Percentiles rank a stretch among this genome's conserved stretches.
Evolutionary conservation across 306 rosid species (phyloP).

Genomic region (Glycine latifolia): DNA sequence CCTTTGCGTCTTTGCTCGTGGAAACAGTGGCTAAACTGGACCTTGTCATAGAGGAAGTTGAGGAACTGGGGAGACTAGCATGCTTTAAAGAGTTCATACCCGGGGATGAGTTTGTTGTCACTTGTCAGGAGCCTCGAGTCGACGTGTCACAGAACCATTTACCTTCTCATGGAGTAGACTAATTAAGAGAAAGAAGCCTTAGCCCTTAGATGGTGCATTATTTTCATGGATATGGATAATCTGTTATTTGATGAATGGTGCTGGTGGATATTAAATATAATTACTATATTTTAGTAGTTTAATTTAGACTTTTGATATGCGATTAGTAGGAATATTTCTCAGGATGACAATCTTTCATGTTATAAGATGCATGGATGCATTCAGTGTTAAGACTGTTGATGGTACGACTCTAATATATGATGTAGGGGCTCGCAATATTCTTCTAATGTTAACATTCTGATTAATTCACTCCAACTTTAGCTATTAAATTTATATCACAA

Average conservation of each 20-base stretch:
- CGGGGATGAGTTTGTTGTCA: conserved; percentile 66
- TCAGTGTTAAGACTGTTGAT: not conserved
- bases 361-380: conserved; percentile 24
- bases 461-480: not conserved
- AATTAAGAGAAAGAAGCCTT: conserved; percentile 31
- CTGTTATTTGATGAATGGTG: conserved; percentile 54
- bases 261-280: conserved; percentile 36
- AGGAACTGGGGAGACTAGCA: conserved; percentile 80
- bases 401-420: not conserved
- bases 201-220: conserved; percentile 1
- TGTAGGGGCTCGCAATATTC: conserved; percentile 35
- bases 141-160: conserved; percentile 58
- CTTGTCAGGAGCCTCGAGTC: conserved; percentile 61
- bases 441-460: not conserved
- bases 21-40: conserved; percentile 94
- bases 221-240: conserved; percentile 38
- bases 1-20: conserved; percentile 92
- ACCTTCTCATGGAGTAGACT: conserved; percentile 69
- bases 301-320: conserved; percentile 4
- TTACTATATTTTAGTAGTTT: conserved; percentile 21
- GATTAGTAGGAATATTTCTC: conserved; percentile 2
- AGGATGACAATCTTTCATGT: conserved; percentile 11
- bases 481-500: not conserved
- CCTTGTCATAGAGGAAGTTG: conserved; percentile 80
- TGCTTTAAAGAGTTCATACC: conserved; percentile 75